These are phyloP conservation scores for Penicillium flavigenum DNA, from an alignment of 495 filamentous ascomycete genomes.

Conservation along the genomic window DNA sequence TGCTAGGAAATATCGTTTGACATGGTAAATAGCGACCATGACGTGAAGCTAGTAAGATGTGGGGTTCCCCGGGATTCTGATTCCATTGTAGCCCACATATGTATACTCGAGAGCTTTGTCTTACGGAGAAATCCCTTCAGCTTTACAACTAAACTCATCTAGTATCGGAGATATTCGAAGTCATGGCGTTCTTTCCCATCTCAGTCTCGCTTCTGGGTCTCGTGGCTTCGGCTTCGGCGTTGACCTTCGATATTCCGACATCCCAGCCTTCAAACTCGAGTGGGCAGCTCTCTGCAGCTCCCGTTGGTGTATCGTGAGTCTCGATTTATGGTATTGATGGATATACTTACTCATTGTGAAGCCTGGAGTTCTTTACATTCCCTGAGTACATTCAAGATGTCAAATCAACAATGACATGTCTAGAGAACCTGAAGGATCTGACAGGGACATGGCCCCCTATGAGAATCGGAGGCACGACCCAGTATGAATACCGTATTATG, in stretches of 20 bases:
- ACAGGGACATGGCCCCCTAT: constrained; percentile 57
- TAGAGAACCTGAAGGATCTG: constrained; percentile 53
- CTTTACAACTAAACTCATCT: background rate
- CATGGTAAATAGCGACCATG: background rate
- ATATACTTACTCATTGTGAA: constrained; percentile 14
- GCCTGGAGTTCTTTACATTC: constrained; percentile 61
- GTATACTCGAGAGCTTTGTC: background rate
- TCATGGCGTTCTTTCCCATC: background rate
- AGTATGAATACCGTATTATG: constrained; percentile 23
- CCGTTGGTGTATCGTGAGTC: constrained; percentile 55
- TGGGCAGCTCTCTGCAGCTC: constrained; percentile 29
- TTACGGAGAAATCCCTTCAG: background rate
- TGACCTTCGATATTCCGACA: constrained; percentile 18
- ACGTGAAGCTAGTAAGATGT: background rate
- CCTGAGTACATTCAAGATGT: constrained; percentile 58
- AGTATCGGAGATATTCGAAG: too few relatives aligned
- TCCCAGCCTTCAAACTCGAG: constrained; percentile 20
- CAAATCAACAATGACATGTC: constrained; percentile 52
- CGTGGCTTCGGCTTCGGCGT: constrained; percentile 1
- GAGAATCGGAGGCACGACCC: constrained; percentile 60
- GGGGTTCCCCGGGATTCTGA: constrained; percentile 4
- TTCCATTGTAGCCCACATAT: background rate
- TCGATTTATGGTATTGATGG: background rate
- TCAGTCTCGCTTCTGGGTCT: constrained; percentile 2
- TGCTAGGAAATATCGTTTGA: background rate